Evolutionary conservation across 345 rosid genomes (phyloP), one percentile per base, ranked within the genome.

Genomic region (Corchorus olitorius): DNA sequence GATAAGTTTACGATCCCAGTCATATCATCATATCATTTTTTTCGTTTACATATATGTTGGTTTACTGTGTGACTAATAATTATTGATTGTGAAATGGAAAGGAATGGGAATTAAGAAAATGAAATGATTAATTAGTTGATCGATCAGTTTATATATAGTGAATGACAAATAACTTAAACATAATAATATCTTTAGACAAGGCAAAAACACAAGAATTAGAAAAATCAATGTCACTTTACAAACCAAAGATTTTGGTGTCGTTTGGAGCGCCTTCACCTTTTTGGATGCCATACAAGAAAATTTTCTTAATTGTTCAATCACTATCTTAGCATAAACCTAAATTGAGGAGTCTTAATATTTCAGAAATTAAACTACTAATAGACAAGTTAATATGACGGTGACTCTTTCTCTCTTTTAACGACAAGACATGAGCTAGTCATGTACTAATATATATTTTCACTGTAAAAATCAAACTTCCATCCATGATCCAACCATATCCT

Each of bases 101-200:
- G 6, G 43, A 39, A 39, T 6, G 4, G 6, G 43, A 45, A 45
- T 45, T 45, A 45, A 8, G 46, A 22, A 15, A 48, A 43, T 4
- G 6, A 43, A 34, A 35, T n/a, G 17, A 62, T 50, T 8, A 34
- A 7, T n/a, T n/a, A n/a, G n/a, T n/a, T n/a, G 13, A 15, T 2
- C 13, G 35, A 55, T 45, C 27, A 34, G 5, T 14, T 34, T 45
- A 45, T 61, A 41, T 45, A 27, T 34, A 48, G 19, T 41, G 66
- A 34, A 65, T 78, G 70, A 65, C 69, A 65, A 64, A 70, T 61
- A 72, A 75, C 54, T 9, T 20, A 62, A 76, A 49, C 63, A 59
- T 8, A 16, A 52, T 15, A 56, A 56, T 19, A 56, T 56, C 60
- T 56, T 19, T n/a, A 61, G 43, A 13, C 43, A 35, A 4, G 43